Conservation (phyloP, 139 green algal genomes). For the Marvania coccoides region DNA sequence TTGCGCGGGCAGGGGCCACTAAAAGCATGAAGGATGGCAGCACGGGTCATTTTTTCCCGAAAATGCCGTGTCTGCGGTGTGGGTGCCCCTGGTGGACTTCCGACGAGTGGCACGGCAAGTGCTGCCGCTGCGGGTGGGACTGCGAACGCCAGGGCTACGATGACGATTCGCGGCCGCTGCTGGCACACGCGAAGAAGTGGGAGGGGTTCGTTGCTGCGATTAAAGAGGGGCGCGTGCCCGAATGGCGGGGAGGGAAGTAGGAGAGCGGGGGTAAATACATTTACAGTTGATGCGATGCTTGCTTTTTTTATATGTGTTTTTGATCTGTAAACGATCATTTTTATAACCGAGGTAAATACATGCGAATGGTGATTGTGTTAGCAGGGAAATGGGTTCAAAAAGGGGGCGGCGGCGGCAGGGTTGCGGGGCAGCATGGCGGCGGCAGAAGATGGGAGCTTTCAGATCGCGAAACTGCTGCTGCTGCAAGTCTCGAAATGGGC, state of each 20-base stretch:
- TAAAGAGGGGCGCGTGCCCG: conserved; percentile 32
- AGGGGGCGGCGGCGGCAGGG: too few species aligned
- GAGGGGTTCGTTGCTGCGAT: conserved; percentile 39
- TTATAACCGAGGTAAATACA: too few species aligned
- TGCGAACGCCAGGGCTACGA: conserved; percentile 70
- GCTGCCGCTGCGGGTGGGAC: conserved; percentile 57
- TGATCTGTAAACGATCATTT: too few species aligned
- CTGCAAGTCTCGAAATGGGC: too few species aligned
- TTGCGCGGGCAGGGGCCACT: conserved; percentile 28
- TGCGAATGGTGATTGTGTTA: too few species aligned
- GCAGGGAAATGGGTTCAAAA: too few species aligned
- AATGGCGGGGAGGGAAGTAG: conserved; percentile 27
- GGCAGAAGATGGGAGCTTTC: too few species aligned
- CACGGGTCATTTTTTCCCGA: conserved; percentile 27
- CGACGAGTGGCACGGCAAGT: conserved; percentile 74
- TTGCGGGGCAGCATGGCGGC: too few species aligned
- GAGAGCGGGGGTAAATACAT: too few species aligned
- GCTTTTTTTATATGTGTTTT: too few species aligned
- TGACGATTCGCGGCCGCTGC: conserved; percentile 65
- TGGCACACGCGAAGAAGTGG: conserved; percentile 35
- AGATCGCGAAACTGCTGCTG: too few species aligned
- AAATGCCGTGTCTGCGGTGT: conserved; percentile 48
- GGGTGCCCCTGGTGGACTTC: conserved; percentile 78
- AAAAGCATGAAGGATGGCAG: conserved; percentile 7
- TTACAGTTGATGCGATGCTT: too few species aligned